These are phyloP conservation scores for Fulvia fulva DNA, from an alignment of 2,329 filamentous ascomycete genomes.

Conservation along the genomic window DNA sequence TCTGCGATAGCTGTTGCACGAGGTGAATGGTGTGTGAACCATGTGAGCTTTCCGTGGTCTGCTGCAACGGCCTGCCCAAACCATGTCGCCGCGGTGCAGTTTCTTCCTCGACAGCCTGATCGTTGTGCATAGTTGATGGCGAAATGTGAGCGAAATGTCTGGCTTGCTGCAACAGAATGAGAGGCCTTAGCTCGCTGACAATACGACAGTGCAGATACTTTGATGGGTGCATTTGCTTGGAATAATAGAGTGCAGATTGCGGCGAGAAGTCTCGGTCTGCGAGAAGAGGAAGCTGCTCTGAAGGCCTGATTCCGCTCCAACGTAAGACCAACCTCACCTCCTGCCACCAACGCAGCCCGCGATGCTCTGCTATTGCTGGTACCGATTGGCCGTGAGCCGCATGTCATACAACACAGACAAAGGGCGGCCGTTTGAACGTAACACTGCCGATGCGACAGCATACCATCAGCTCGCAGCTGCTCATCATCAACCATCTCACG, in stretches of 20 bases:
- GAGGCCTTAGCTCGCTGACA: neutral
- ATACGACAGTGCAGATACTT: neutral
- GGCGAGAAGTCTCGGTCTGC: no score
- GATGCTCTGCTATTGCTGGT: no score
- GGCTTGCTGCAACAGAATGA: neutral
- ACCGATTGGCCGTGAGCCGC: no score
- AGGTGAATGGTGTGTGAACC: slow-evolving; percentile 1
- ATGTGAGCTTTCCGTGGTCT: neutral
- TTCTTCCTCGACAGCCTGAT: neutral
- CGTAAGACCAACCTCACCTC: neutral
- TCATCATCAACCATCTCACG: no score
- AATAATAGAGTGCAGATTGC: neutral
- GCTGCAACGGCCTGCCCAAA: neutral
- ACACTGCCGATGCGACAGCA: no score
- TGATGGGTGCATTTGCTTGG: neutral
- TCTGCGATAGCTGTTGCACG: neutral
- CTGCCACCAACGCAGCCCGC: no score
- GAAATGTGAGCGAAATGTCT: neutral
- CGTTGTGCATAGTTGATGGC: neutral
- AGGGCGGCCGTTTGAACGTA: no score
- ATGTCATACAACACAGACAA: no score
- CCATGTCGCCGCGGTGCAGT: neutral
- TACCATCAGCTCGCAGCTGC: no score
- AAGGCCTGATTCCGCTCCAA: no score
- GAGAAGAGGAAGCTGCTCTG: no score